phyloP scores from a whole-genome alignment of 768 basidiomycete genomes.

The Dioszegia crocea region DNA sequence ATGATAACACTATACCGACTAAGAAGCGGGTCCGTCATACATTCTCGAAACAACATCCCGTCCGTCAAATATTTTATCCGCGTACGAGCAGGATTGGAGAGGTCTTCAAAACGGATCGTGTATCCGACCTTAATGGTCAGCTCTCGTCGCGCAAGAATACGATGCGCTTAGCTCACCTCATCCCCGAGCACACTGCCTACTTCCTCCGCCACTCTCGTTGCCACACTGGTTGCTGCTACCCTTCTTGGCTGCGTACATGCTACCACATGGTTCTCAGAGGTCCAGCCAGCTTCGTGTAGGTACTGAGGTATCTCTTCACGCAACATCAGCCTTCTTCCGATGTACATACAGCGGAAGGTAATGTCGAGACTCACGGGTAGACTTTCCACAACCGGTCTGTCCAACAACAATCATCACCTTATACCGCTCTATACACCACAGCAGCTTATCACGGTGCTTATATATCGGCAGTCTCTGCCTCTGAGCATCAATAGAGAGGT shows the following conservation, averaged over 20 bases:
- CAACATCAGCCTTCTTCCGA: not conserved
- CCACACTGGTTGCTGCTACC: conserved; percentile 93
- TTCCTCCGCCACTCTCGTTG: conserved; percentile 84
- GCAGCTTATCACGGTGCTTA: conserved; percentile 79
- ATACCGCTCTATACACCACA: conserved; percentile 78
- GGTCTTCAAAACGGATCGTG: conserved; percentile 92
- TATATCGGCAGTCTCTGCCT: conserved; percentile 81
- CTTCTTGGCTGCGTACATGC: conserved; percentile 90
- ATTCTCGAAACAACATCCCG: conserved; percentile 95
- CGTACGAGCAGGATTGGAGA: conserved; percentile 76
- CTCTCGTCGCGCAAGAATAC: not conserved
- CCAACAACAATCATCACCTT: conserved; percentile 81
- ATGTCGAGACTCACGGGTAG: conserved; percentile 68
- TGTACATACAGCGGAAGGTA: not conserved
- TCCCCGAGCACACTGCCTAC: conserved; percentile 83
- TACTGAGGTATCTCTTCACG: conserved; percentile 87
- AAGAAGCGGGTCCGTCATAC: conserved; percentile 82
- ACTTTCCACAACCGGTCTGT: conserved; percentile 94
- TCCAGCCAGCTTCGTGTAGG: conserved; percentile 90
- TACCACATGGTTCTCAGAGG: conserved; percentile 71
- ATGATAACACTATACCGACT: conserved; percentile 93
- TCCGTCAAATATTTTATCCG: conserved; percentile 95
- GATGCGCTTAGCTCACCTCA: conserved; percentile 31
- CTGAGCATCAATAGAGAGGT: conserved; percentile 67
- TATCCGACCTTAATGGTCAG: conserved; percentile 77